These are phyloP conservation scores for Gaeumannomyces sp. DNA, from an alignment of 2,329 filamentous ascomycete genomes.

Conservation along the genomic window DNA sequence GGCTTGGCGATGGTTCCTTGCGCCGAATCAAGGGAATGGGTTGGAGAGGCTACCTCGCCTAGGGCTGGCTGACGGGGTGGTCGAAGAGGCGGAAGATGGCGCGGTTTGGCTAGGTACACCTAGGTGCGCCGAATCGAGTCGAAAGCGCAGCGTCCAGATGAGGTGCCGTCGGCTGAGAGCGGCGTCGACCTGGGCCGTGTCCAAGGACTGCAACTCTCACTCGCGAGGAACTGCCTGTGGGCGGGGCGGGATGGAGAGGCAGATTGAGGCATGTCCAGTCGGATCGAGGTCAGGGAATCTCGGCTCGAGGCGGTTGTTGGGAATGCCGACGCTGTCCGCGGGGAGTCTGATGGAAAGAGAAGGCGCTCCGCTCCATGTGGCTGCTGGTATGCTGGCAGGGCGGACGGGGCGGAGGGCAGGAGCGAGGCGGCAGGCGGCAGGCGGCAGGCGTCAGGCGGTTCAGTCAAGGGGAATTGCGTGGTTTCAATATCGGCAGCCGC, in stretches of 20 bases:
- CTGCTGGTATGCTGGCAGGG: not conserved
- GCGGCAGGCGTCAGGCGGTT: too few species aligned
- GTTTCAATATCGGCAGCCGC: not conserved
- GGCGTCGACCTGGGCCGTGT: not conserved
- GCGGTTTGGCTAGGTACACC: not conserved
- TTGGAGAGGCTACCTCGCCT: not conserved
- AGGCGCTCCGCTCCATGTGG: not conserved
- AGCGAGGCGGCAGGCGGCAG: not conserved
- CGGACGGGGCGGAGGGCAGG: not conserved
- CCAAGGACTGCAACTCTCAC: not conserved
- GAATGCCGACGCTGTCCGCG: not conserved
- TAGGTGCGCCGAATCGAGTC: not conserved
- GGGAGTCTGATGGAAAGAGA: not conserved
- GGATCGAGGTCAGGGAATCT: not conserved
- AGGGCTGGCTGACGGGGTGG: not conserved
- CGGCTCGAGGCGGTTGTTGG: not conserved
- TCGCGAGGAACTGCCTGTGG: not conserved
- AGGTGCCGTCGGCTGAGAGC: not conserved
- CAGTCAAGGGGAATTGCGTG: not conserved
- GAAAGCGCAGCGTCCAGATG: not conserved
- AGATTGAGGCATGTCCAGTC: not conserved
- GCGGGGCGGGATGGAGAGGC: not conserved
- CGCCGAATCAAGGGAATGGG: not conserved
- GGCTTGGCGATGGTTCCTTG: not conserved
- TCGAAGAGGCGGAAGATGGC: not conserved